Base-by-base conservation (phyloP, 805 yeast genomes). In the Cyberlindnera xylosilytica region DNA sequence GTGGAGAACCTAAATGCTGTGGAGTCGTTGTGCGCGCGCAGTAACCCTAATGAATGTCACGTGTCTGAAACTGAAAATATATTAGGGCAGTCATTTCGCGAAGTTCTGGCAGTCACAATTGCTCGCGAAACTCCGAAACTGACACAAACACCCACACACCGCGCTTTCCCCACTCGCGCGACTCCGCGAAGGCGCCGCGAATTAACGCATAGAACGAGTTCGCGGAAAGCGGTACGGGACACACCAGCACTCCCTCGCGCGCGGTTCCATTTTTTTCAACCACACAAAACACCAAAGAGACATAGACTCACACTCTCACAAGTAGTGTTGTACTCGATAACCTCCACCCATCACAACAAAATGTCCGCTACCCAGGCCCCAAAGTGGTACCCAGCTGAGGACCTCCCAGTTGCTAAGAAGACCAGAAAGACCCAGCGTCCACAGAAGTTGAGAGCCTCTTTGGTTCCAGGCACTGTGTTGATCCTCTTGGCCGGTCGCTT, bases 401-500 rank as follows among this genome's bases (percentile, higher is more conserved):
- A 81, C 74, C 83, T 79, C 62, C 83, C 90, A 70, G 88, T 81
- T 65, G 81, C 91, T 63, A 87, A 85, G 79, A 79, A 79, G 76
- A 70, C 87, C 70, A 87, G 96, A 85, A 87, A 89, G 85, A 69
- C 89, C 65, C 78, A 78, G 65, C 88, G 88, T 70, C 93, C 97
- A 68, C 93, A 88, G 75, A 86, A 86, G 75, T 81, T 91, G 73
- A 89, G 98, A 74, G 80, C 95, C 66, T 85, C 97, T 55, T 78
- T 91, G 67, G 95, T 86, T 58, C 97, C 97, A 73, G 99, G 99
- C 72, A 85, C 97, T 67, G 97, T 91, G 61, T 79, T 93, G 70
- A 91, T 91, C 73, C 78, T 91, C 71, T 82, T 91, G 70, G 97
- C 98, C 65, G 99, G 99, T 72, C 88, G 97, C 76, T 91, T 88